These are phyloP conservation scores for Arthrobotrys conoides DNA, from an alignment of 2,329 filamentous ascomycete species.

Conservation along the genomic window DNA sequence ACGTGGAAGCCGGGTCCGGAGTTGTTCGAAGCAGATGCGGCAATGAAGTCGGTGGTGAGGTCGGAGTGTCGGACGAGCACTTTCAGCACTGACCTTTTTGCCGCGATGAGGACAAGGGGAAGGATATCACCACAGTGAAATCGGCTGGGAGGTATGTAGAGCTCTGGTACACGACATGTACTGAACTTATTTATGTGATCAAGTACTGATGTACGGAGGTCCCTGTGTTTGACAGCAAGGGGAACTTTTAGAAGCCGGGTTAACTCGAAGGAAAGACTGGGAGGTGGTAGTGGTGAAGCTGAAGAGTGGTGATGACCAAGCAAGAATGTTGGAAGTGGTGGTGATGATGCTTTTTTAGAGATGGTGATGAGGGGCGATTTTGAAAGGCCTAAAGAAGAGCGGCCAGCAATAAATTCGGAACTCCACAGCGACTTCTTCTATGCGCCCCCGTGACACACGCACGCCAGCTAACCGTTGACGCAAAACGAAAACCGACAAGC, in stretches of 20 bases:
- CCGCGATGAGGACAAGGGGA: conserved; percentile 17
- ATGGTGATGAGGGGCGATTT: conserved; percentile 24
- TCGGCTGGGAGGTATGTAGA: conserved; percentile 3
- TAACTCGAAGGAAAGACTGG: neutral
- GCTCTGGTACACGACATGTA: conserved; percentile 12
- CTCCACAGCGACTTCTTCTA: conserved; percentile 2
- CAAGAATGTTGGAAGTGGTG: neutral
- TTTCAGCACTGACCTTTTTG: conserved; percentile 10
- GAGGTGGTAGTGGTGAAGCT: neutral
- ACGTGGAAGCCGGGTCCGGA: conserved; percentile 15
- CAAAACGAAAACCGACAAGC: conserved; percentile 25
- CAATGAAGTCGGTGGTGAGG: neutral
- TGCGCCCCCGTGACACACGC: conserved; percentile 48
- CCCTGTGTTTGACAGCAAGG: conserved; percentile 1
- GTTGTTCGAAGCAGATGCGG: conserved; percentile 1
- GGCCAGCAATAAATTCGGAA: conserved; percentile 23
- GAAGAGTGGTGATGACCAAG: conserved; percentile 10
- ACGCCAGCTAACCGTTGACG: conserved; percentile 42
- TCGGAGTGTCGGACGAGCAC: conserved; percentile 50
- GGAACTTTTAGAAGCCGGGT: neutral
- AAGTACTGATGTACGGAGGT: neutral
- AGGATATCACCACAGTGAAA: conserved; percentile 11
- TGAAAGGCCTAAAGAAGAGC: neutral
- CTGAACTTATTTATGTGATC: neutral
- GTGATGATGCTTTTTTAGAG: neutral